These are phyloP conservation scores for Phaeosphaeria sp. DNA, from an alignment of 2,329 filamentous ascomycete genomes.

Conservation along the genomic window DNA sequence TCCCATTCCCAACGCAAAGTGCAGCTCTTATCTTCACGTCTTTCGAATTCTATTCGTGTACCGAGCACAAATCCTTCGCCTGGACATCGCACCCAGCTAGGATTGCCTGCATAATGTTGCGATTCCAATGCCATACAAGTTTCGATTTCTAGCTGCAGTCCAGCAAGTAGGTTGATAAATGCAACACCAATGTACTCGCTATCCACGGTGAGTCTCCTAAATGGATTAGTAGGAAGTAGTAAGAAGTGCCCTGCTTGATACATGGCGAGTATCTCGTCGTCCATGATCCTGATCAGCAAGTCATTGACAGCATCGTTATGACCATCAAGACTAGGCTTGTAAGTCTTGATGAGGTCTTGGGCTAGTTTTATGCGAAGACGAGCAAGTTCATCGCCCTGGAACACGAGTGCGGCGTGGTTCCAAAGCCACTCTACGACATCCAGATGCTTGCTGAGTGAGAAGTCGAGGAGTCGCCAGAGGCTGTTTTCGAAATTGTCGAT, in stretches of 20 bases:
- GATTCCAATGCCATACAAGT: neutral
- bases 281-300: neutral
- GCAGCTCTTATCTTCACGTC: neutral
- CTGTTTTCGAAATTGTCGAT: neutral
- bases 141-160: neutral
- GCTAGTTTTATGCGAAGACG: neutral
- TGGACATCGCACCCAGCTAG: neutral
- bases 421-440: neutral
- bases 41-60: neutral
- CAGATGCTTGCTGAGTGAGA: too few relatives aligned
- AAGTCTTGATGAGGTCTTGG: neutral
- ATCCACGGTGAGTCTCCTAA: too few relatives aligned
- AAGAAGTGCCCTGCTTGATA: neutral
- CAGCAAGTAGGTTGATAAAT: neutral
- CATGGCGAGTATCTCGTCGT: neutral
- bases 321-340: neutral
- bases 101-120: neutral
- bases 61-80: neutral
- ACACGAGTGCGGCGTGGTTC: neutral
- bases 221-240: too few relatives aligned
- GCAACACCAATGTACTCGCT: neutral
- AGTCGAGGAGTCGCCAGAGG: neutral
- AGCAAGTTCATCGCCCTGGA: neutral
- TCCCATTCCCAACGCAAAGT: conserved; percentile 7
- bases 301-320: neutral